Base-by-base conservation (phyloP, 257 asterid species). In the Craterostigma plantagineum region DNA sequence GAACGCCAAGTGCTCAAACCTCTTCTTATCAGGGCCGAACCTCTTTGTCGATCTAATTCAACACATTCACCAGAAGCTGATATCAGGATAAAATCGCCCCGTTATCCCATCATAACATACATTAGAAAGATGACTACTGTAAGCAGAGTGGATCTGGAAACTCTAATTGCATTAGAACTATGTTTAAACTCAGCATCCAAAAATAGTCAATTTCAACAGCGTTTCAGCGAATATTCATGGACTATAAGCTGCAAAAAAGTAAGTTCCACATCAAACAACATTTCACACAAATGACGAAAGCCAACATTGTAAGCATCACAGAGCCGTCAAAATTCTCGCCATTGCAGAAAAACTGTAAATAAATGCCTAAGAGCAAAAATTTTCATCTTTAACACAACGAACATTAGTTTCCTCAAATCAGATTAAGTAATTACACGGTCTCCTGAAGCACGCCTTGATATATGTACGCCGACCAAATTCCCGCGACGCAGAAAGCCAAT, bases 391-490 rank as follows among this genome's bases (percentile, higher is more conserved):
- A 1, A 39, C 16, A 7, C 43, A 7, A 11, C 13, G 43, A 15
- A 39, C n/a, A 14, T 39, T 7, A 39, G 3, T 23, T 23, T 23
- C 30, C 2, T 23, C 13, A 39, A 39, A 34, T 30, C 38, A n/a
- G 16, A 45, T 45, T 0, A 16, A 23, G n/a, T 8, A n/a, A 23
- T 48, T 48, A 48, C 52, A 48, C 52, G 8, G 92, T 70, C 79
- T 91, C 99, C 49, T 91, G 96, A 16, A 90, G 94, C 54, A 83
- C 69, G 62, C 95, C 99, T 63, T 90, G 99, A 45, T 77, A 90
- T 30, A 90, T 90, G 56, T 83, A 87, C 18, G 95, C 99, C 34
- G 93, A 51, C 99, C 99, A 83, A 65, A 90, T 90, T 38, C 99
- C 95, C 50, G 80, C 75, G 46, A 90, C 94, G 49, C 95, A 90